These are phyloP conservation scores for Solanum hybrid DNA, from an alignment of 305 asterid species.

Conservation along the genomic window DNA sequence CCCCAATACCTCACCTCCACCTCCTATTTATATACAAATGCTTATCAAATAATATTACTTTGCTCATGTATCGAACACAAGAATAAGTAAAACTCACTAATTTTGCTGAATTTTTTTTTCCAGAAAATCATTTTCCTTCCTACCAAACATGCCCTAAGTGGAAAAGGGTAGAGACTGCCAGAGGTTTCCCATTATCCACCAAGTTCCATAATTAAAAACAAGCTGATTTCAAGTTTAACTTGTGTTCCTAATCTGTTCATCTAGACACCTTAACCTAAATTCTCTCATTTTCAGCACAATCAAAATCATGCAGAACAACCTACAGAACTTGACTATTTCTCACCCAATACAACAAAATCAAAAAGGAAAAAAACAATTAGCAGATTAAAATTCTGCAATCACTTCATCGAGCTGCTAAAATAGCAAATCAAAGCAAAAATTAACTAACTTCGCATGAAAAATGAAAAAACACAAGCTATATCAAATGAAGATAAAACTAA, in stretches of 20 bases:
- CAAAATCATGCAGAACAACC: not conserved
- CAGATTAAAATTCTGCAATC: not conserved
- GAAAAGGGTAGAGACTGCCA: not conserved
- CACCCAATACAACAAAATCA: not conserved
- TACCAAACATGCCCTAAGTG: not conserved
- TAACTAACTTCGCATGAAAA: not conserved
- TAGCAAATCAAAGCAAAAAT: not conserved
- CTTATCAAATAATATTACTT: not conserved
- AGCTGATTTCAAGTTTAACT: not conserved
- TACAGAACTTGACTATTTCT: not conserved
- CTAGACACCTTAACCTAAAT: not conserved
- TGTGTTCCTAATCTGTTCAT: not conserved
- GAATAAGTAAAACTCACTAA: not conserved
- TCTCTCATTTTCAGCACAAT: not conserved
- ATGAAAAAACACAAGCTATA: not conserved
- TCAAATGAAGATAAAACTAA: not conserved
- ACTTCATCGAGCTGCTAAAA: not conserved
- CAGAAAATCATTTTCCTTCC: not conserved
- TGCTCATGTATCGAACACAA: not conserved
- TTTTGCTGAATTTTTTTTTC: not conserved
- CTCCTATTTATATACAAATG: not conserved
- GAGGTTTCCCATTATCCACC: not conserved
- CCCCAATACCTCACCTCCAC: not conserved
- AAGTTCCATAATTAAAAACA: not conserved
- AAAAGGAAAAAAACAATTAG: not conserved